These are phyloP conservation scores for Yamadazyma laniorum DNA, from an alignment of 805 yeast species.

Conservation along the genomic window DNA sequence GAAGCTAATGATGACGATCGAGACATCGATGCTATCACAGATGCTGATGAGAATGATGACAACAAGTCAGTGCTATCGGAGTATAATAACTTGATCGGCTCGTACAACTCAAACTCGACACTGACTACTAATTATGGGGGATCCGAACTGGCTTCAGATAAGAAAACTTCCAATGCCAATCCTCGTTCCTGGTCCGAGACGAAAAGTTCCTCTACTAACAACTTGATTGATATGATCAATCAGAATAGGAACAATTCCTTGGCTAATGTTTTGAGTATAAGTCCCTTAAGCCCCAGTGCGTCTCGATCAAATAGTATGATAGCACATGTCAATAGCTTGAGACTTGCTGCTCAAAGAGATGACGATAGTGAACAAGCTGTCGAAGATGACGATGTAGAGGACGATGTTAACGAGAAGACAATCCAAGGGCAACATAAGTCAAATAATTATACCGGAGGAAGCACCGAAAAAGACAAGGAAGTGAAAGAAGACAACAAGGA, in stretches of 20 bases:
- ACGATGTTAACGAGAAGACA: conserved; percentile 9
- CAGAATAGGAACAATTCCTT: conserved; percentile 20
- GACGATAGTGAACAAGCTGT: conserved; percentile 23
- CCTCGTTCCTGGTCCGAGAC: conserved; percentile 13
- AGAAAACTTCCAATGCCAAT: conserved; percentile 4
- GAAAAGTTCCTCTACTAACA: conserved; percentile 19
- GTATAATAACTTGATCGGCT: conserved; percentile 37
- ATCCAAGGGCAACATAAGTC: not conserved
- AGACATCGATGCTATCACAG: not conserved
- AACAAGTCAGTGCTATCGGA: conserved; percentile 34
- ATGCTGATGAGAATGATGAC: conserved; percentile 10
- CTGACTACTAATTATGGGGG: conserved; percentile 39
- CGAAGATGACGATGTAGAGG: conserved; percentile 22
- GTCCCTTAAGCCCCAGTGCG: conserved; percentile 17
- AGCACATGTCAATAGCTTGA: conserved; percentile 10
- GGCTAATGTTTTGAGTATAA: conserved; percentile 13
- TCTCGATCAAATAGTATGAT: conserved; percentile 15
- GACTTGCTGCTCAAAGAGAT: not conserved
- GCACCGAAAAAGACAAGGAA: conserved; percentile 12
- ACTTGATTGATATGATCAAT: conserved; percentile 22
- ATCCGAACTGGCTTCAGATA: conserved; percentile 14
- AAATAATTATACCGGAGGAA: not conserved
- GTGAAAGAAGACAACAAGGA: conserved; percentile 9
- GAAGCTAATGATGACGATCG: not conserved
- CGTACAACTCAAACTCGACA: conserved; percentile 41